Conservation (phyloP, 75 land plant species). For the Ceratopteris richardii region DNA sequence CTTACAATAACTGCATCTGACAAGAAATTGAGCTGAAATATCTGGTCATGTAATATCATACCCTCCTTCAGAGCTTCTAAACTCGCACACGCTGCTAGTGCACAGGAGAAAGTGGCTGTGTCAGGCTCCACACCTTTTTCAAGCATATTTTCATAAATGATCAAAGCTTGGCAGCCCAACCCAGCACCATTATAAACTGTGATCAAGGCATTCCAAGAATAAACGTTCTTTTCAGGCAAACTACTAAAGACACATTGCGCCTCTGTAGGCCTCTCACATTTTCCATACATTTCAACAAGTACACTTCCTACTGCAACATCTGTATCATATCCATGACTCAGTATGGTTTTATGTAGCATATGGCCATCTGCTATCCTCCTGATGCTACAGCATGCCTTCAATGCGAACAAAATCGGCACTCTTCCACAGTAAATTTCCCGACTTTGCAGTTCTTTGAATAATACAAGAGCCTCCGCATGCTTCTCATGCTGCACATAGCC, state of each 20-base stretch:
- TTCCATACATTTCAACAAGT: constrained; percentile 6
- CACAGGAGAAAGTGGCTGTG: constrained; percentile 42
- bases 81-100: constrained; percentile 41
- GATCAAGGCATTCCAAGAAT: constrained; percentile 58
- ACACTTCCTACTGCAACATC: constrained; percentile 2
- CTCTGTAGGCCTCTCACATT: constrained; percentile 1
- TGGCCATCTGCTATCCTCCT: not conserved
- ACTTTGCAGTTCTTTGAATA: constrained; percentile 2
- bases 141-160: constrained; percentile 36
- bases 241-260: constrained; percentile 20
- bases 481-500: constrained; percentile 9
- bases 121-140: constrained; percentile 22
- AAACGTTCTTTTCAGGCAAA: constrained; percentile 29
- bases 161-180: constrained; percentile 24
- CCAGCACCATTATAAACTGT: constrained; percentile 35
- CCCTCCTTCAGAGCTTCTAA: constrained; percentile 5
- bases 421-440: not conserved
- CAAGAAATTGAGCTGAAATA: constrained; percentile 10
- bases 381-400: constrained; percentile 12
- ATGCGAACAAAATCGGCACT: not conserved
- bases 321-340: not conserved
- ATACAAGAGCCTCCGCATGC: not conserved
- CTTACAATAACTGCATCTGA: constrained; percentile 2
- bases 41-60: constrained; percentile 16
- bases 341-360: not conserved